Base-by-base conservation (phyloP, 1,284 basidiomycete genomes). In the Lentinula novae-zelandiae region DNA sequence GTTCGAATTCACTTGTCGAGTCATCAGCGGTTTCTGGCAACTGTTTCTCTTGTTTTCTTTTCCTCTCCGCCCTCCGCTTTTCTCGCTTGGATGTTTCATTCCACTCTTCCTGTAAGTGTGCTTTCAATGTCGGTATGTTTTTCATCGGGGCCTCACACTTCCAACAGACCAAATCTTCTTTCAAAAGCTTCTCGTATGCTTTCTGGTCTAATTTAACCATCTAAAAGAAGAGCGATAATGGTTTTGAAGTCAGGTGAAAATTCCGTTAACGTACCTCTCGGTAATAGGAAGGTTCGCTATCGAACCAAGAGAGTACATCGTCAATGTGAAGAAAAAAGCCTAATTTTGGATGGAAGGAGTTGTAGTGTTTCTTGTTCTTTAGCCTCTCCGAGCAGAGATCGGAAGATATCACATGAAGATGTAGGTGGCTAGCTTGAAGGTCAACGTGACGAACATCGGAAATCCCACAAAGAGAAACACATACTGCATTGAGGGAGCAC, bases 311-410 rank as follows among this genome's bases (percentile, higher is more conserved):
- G 46, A 91, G 73, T 3, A 97, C 88, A 5, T 92, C 85, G 39
- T 84, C 79, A 3, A 97, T 75, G 58, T 87, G 83, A 0, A 98
- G 69, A 72, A 97, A 98, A 76, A 95, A 98, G 0, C 93, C 95
- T 12, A 84, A 77, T 34, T 82, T 82, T 0, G 96, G 96, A 67
- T 92, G 87, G 76, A 98, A 99, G 2, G 93, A 94, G 71, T 96
- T 95, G 77, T 95, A 95, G 68, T 98, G 95, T 69, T 92, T 95
- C 80, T 97, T 98, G 64, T 83, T 84, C 74, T 96, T 98, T 75
- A 98, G 75, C 40, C 77, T 75, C 2, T 83, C 79, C 0, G 90
- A 89, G 55, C 85, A 81, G 17, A 97, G 75, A 70, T 99, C 96
- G 20, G 82, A 80, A 0, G 95, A 96, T 33, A 98, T 78, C 62